Conservation (phyloP, 2,329 filamentous ascomycete genomes). For the Colletotrichum liaoningense region DNA sequence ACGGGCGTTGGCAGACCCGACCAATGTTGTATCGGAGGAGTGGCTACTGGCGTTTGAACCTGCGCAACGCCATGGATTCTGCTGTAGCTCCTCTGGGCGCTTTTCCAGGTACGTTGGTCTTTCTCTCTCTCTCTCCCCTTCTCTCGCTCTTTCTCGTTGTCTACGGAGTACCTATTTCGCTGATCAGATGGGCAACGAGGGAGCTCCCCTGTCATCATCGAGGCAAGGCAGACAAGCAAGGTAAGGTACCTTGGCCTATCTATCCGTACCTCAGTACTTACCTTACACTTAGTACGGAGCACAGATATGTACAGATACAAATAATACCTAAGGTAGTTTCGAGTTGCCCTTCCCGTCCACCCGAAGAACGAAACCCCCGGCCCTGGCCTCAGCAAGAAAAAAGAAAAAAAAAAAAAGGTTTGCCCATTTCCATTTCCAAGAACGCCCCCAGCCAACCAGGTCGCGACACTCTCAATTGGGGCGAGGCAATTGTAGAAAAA, state of each 20-base stretch:
- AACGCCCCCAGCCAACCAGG: background rate
- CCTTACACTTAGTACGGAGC: too few species aligned
- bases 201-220: background rate
- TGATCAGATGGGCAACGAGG: background rate
- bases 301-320: too few species aligned
- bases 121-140: background rate
- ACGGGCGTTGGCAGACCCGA: constrained; percentile 27
- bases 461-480: background rate
- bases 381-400: background rate
- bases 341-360: background rate
- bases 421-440: background rate
- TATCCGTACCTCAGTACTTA: background rate
- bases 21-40: constrained; percentile 28
- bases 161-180: background rate
- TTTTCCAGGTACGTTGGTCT: background rate
- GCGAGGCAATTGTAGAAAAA: background rate
- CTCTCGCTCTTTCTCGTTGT: background rate
- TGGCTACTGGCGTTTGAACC: constrained; percentile 31
- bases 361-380: background rate
- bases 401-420: background rate
- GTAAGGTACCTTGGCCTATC: background rate
- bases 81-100: background rate
- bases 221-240: background rate
- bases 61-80: constrained; percentile 8
- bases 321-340: background rate